Base-by-base conservation (phyloP, 345 rosid genomes). In the Ricinus communis region DNA sequence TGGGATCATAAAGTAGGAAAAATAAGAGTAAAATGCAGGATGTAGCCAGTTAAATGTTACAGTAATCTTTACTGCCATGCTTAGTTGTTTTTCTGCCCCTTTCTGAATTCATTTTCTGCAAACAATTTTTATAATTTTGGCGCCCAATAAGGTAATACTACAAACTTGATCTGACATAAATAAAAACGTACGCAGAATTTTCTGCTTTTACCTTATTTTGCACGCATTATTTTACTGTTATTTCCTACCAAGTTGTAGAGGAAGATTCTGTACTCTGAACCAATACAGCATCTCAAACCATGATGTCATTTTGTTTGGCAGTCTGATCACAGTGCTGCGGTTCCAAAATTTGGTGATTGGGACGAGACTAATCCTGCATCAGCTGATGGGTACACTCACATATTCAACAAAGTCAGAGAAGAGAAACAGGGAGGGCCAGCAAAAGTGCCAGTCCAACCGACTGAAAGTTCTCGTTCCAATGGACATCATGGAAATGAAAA, bases 331-430 rank as follows among this genome's bases (percentile, higher is more conserved):
- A 3, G 66, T 40, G 22, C 57, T 64, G 72, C 81, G 2, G 77
- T 78, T 70, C 86, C 86, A 14, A 78, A 52, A 60, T 83, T 83
- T 1, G 84, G 84, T 4, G 84, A 70, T 1, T 80, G 86, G 86
- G 82, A 83, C 52, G 84, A 75, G 78, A 40, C 31, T 7, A 62
- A 76, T 69, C 84, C 86, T 27, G 72, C 76, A 19, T 65, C 82
- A 43, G 84, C 71, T 18, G 80, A 80, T 13, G 73, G 73, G 14
- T 83, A 52, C 74, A 78, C 82, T 60, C 46, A 53, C 40, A 75
- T 76, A 59, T 83, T 83, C 72, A 57, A 70, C 49, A 62, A 19
- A 28, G 82, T 83, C 31, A 56, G 78, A 33, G 77, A 80, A 56
- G 75, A 78, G 57, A 83, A 67, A 75, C 75, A 69, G 16, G 70